A percentile compares a stretch with the other conserved stretches of the same genome.
These are phyloP conservation scores for Trichosphaerium sp. DNA, from an alignment of 78 protist genomes.

Conservation along the genomic window DNA sequence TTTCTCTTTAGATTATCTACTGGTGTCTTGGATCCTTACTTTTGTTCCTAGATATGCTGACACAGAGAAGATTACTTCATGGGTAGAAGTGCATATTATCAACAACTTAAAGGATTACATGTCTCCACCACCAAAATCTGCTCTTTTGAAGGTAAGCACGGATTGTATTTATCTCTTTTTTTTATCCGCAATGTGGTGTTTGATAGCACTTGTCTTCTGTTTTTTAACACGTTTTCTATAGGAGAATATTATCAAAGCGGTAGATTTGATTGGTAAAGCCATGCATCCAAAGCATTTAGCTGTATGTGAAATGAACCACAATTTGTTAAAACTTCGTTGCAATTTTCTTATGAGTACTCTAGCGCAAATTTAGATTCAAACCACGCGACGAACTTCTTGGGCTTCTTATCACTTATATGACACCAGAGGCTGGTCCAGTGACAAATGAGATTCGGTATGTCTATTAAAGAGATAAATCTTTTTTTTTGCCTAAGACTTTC, in stretches of 20 bases:
- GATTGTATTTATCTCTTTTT: constrained; percentile 3
- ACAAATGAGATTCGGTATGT: too few species aligned
- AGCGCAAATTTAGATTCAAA: constrained; percentile 5
- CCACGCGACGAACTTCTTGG: constrained; percentile 36
- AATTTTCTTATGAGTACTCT: too few species aligned
- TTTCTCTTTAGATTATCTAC: too few species aligned
- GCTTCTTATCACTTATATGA: constrained; percentile 23
- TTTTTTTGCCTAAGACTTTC: too few species aligned
- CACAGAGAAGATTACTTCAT: constrained; percentile 4
- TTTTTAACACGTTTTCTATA: too few species aligned
- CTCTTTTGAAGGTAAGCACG: constrained; percentile 29
- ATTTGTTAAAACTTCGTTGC: too few species aligned
- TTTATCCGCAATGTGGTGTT: neutral
- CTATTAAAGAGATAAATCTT: too few species aligned
- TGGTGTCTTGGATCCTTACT: too few species aligned
- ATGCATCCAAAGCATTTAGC: constrained; percentile 21
- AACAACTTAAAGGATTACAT: constrained; percentile 32
- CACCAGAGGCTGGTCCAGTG: too few species aligned
- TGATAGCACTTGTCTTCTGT: too few species aligned
- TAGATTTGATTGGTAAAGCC: constrained; percentile 46
- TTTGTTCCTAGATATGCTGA: neutral
- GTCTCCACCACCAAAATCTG: constrained; percentile 3
- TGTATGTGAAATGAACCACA: too few species aligned
- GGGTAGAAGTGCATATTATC: constrained; percentile 48
- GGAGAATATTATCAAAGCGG: neutral